Base-by-base conservation (phyloP, 768 basidiomycete species). In the Gelatoporia subvermispora region DNA sequence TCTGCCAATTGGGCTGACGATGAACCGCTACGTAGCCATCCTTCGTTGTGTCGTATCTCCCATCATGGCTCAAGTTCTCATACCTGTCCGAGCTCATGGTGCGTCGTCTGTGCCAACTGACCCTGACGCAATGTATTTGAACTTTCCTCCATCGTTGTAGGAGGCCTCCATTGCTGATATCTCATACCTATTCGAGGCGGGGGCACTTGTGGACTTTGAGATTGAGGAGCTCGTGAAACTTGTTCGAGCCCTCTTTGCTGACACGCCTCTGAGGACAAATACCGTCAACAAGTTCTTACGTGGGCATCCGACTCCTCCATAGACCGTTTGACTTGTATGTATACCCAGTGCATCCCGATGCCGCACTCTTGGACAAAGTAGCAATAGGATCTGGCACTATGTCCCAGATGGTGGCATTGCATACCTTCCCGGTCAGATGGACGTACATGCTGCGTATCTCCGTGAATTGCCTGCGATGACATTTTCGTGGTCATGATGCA, bases 141-240 rank as follows among this genome's bases (percentile, higher is more conserved):
- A 50, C 22, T 24, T 35, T 41, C n/a, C n/a, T 25, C 25, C 20
- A 25, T 50, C 36, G 13, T 9, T 65, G 43, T 56, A 93, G 92
- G 91, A 93, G 66, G 93, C 92, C 1, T 91, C 90, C 25, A 81
- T 97, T 64, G 88, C 83, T 35, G 94, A 97, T 64, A 84, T 96
- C 44, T 84, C 85, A 22, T 94, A 95, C 64, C 78, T 96, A 8
- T 93, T 93, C 62, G 91, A 93, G 54, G 84, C 88, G 58, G 91
- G 93, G 9, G 85, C 89, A 4, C 70, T 97, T 54, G 83, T 95
- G 24, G 94, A 97, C 66, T 97, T 93, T 64, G 81, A 87, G 52
- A 76, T 84, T 8, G 79, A 87, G 23, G 94, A 97, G 65, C 72
- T 97, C 3, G 81, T 84, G 36, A 74, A 75, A 54, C 75, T 97